Evolutionary conservation across 2,329 filamentous ascomycete genomes (phyloP), one percentile per base, ranked within the genome.

Genomic region (Akanthomyces dipterigenus): DNA sequence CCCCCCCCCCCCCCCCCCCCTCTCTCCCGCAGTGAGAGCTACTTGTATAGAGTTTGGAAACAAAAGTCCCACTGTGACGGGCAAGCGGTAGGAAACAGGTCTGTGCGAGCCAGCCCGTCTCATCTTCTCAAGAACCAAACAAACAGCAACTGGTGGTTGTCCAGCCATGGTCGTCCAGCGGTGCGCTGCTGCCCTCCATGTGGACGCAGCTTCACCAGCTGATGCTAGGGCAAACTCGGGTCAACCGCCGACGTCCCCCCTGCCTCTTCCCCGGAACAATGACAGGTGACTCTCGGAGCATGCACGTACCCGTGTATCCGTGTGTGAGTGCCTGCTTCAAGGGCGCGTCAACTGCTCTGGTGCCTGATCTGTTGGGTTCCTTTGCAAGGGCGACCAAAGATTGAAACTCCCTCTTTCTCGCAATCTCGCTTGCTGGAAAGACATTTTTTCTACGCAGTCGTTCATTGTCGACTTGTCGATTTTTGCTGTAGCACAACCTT

Each of bases 121-220:
- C 55, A 58, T 49, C 28, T 38, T 56, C 20, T 9, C 55, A 58
- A 45, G 55, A 38, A 58, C 55, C 45, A 50, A 34, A 38, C 14
- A 6, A 20, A 45, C 31, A 5, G 49, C 6, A 38, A 38, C 31
- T 51, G 49, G 28, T 22, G n/a, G 16, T 16, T 38, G 16, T 51
- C 49, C n/a, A 12, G 31, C 49, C 34, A 18, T 24, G n/a, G 24
- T n/a, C 24, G 5, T 26, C 24, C 22, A 5, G 9, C 20, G 48
- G 45, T 28, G 48, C 12, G 24, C 28, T 20, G 31, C 36, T 24
- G 18, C 40, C 9, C 26, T 45, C 38, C n/a, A 40, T 11, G 34
- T 40, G 6, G n/a, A 54, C 36, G 38, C 24, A 49, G 26, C 26
- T 8, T 16, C 3, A 22, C 24, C 36, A 24, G 38, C 18, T 8